phyloP scores from a whole-genome alignment of 78 protist genomes.

The slime mould (Dictyostelium discoideum) region dicty_2.7 NC_007089.4:488501-489000 shows the following conservation, averaged over 20 bases:
- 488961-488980: too few relatives aligned
- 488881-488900: neutral
- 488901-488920: neutral
- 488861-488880: neutral
- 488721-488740: neutral
- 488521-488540: neutral
- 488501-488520: conserved; percentile 33
- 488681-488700: neutral
- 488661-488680: neutral
- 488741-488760: neutral
- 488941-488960: neutral
- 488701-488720: neutral
- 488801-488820: neutral
- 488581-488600: neutral
- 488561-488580: conserved; percentile 42
- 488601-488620: neutral
- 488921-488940: neutral
- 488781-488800: neutral
- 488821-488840: neutral
- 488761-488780: neutral
- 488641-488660: conserved; percentile 15
- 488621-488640: neutral
- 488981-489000: neutral
- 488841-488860: neutral
- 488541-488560: conserved; percentile 42